Percentiles rank a stretch among this genome's conserved stretches.
phyloP scores from a whole-genome alignment of 179 eudicot species.

The Drosera spatulata region DNA sequence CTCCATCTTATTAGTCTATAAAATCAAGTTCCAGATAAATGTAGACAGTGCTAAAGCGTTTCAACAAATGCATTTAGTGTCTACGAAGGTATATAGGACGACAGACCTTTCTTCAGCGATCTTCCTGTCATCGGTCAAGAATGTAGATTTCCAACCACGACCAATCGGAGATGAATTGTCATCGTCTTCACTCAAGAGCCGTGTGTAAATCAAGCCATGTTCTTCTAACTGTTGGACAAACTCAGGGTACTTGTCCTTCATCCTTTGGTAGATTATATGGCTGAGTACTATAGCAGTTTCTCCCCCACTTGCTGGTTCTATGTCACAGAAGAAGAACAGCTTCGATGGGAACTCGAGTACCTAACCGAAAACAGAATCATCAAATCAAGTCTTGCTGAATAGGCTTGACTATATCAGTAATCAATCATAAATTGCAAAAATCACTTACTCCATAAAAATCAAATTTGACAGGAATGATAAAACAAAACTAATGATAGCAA shows the following conservation, averaged over 20 bases:
- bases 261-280: constrained; percentile 60
- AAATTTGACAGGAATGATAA: too few species aligned
- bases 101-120: constrained; percentile 59
- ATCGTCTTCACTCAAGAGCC: constrained; percentile 74
- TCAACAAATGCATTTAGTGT: too few species aligned
- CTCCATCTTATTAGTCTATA: too few species aligned
- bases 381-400: too few species aligned
- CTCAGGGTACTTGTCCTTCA: constrained; percentile 67
- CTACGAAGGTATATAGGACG: too few species aligned
- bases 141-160: constrained; percentile 84
- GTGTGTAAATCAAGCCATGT: constrained; percentile 55
- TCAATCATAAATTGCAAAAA: too few species aligned
- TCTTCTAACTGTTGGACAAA: constrained; percentile 66
- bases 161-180: constrained; percentile 72
- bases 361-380: constrained; percentile 15
- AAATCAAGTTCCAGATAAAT: too few species aligned
- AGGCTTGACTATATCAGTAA: too few species aligned
- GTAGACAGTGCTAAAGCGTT: too few species aligned
- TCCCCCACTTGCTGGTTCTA: constrained; percentile 69
- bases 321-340: constrained; percentile 82
- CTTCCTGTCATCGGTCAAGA: constrained; percentile 58
- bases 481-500: too few species aligned
- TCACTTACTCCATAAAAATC: too few species aligned
- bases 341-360: constrained; percentile 75
- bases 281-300: constrained; percentile 92